Conservation (phyloP, 2,329 filamentous ascomycete species). For the Aspergillus flavus region DNA sequence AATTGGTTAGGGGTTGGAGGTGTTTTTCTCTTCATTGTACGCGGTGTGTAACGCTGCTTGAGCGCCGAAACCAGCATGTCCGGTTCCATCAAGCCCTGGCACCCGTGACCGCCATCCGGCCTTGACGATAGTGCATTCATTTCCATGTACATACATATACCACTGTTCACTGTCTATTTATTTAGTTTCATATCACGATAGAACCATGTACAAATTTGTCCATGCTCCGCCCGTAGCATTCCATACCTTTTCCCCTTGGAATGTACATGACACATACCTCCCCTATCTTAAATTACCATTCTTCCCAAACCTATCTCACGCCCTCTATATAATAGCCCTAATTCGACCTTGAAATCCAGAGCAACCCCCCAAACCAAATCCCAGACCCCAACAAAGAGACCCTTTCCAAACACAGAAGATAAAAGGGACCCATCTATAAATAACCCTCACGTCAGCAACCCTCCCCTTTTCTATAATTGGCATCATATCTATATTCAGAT, state of each 20-base stretch:
- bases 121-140: slow-evolving; percentile 6
- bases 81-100: not conserved
- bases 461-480: not conserved
- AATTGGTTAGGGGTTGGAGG: slow-evolving; percentile 17
- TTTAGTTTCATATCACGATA: slow-evolving; percentile 1
- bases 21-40: slow-evolving; percentile 12
- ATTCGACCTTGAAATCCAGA: not conserved
- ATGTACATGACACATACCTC: not conserved
- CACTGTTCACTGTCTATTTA: slow-evolving; percentile 7
- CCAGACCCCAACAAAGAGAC: not conserved
- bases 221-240: not conserved
- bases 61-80: not conserved
- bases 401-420: not conserved
- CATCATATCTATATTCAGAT: not conserved
- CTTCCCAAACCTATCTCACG: not conserved
- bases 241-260: not conserved
- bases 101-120: slow-evolving; percentile 7
- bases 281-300: not conserved
- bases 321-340: not conserved
- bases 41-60: not conserved
- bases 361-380: not conserved
- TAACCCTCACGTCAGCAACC: not conserved
- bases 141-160: slow-evolving; percentile 16
- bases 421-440: not conserved
- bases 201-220: not conserved